Base-by-base conservation (phyloP, 2,329 filamentous ascomycete genomes). In the Xylaria sp. region DNA sequence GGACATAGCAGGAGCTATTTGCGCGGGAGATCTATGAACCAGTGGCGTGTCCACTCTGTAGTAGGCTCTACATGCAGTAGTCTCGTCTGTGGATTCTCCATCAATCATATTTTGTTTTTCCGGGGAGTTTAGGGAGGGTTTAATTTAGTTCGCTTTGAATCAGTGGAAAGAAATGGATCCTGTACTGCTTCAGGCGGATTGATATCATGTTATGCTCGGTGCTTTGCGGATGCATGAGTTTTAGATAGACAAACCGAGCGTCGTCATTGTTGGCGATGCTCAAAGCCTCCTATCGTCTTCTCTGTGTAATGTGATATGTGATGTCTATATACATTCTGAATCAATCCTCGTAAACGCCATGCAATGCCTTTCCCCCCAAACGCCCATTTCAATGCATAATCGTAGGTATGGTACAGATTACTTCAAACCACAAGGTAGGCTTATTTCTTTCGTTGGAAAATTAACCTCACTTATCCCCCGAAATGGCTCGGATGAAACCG, bases 401-500 rank as follows among this genome's bases (percentile, higher is more conserved):
- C 33, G 42, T 23, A 23, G 49, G 13, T 64, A 44, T 46, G 33
- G 17, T 64, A 69, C 53, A 58, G 20, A 59, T 23, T 28, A 58
- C 36, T 38, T 60, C 31, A 56, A 58, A 46, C 6, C 46, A 17
- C 20, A 40, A 20, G n/a, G 42, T 20, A 26, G 28, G 13, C 28
- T 33, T 13, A 49, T 36, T 62, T 62, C 57, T 60, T 46, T 51
- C 9, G 26, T 28, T 7, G 15, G 26, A 4, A 62, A 40, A 3
- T 9, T 13, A 38, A 38, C 11, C 33, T 76, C 59, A 74, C 63
- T 75, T 76, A 57, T 77, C 78, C 2, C 77, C 78, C 0, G 78
- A 78, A 15, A 80, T 79, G 5, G 74, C 75, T 69, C 78, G 74
- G 28, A 81, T 79, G 33, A 81, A 73, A 13, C 79, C 79, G 44